A percentile compares a stretch with the other conserved stretches of the same genome.
Evolutionary conservation across 179 eudicot genomes (phyloP).

Genomic region (Spinacia oleracea): DNA sequence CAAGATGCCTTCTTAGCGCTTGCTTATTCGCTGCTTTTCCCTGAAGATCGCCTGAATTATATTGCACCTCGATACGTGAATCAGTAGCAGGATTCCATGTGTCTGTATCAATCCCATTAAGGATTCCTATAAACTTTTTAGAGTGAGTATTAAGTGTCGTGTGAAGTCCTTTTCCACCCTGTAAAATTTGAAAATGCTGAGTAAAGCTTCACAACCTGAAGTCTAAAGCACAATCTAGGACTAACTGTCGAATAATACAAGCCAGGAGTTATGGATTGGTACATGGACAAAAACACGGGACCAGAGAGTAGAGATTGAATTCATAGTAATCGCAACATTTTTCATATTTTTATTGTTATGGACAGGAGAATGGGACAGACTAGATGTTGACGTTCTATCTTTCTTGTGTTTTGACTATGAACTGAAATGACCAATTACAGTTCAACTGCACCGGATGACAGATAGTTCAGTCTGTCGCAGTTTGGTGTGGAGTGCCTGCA

Average conservation of each 20-base stretch:
- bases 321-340: not conserved
- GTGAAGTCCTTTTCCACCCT: slow-evolving; percentile 94
- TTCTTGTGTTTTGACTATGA: not conserved
- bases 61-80: slow-evolving; percentile 67
- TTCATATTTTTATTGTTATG: not conserved
- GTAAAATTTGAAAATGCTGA: slow-evolving; percentile 26
- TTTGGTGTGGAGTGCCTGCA: too few species aligned
- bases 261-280: not conserved
- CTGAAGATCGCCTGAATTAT: slow-evolving; percentile 60
- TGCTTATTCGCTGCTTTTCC: slow-evolving; percentile 84
- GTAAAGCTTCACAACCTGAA: slow-evolving; percentile 3
- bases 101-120: slow-evolving; percentile 95
- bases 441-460: not conserved
- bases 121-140: slow-evolving; percentile 83
- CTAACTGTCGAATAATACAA: not conserved
- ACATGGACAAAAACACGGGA: not conserved
- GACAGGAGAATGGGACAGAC: not conserved
- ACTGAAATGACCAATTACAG: not conserved
- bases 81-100: slow-evolving; percentile 97
- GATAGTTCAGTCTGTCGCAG: not conserved
- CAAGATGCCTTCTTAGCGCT: slow-evolving; percentile 70
- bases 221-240: not conserved
- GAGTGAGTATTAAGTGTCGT: slow-evolving; percentile 69
- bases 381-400: not conserved
- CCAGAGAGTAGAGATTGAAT: not conserved